phyloP scores from a whole-genome alignment of 805 yeast genomes.

The Candida arabinofermentans region DNA sequence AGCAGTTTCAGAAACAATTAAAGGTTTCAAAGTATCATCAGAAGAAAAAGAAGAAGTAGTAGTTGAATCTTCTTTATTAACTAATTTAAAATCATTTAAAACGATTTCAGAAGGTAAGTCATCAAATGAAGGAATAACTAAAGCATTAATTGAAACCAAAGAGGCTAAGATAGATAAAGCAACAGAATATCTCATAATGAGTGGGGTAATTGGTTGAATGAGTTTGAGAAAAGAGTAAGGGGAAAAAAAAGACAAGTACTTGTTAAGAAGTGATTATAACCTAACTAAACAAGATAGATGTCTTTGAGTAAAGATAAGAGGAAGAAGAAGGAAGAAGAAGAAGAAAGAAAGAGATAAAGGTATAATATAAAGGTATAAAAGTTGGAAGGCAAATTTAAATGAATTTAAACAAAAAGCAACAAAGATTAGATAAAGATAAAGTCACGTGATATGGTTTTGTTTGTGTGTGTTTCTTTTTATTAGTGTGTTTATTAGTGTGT shows the following conservation, averaged over 20 bases:
- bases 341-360: neutral
- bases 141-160: conserved; percentile 37
- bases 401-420: no score
- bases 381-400: no score
- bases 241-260: no score
- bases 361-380: neutral
- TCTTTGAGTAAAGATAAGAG: neutral
- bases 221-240: neutral
- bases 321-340: no score
- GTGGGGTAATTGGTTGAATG: neutral
- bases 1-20: conserved; percentile 42
- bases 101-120: conserved; percentile 16
- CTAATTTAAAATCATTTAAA: conserved; percentile 8
- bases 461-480: no score
- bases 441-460: no score
- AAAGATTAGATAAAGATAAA: no score
- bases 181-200: conserved; percentile 17
- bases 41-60: conserved; percentile 9
- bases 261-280: no score
- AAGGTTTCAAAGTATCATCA: conserved; percentile 37
- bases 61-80: conserved; percentile 19
- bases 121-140: conserved; percentile 52
- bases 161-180: conserved; percentile 25
- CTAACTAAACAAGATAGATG: neutral
- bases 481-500: no score